phyloP scores from a whole-genome alignment of 2,329 filamentous ascomycete genomes.

The Curvularia eragrostidis region DNA sequence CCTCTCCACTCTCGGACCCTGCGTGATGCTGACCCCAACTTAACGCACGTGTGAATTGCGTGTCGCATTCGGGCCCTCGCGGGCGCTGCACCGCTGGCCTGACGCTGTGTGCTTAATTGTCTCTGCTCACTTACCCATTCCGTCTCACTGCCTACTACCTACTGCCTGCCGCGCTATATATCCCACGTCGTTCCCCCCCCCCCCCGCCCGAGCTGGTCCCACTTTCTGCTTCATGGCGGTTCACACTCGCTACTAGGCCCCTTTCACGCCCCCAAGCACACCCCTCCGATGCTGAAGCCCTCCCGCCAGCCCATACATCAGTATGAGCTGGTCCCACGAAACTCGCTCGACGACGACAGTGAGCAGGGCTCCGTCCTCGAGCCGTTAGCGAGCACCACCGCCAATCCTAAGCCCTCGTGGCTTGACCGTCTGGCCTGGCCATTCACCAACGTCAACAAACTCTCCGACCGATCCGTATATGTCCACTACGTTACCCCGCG shows the following conservation, averaged over 20 bases:
- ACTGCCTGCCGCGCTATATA: neutral
- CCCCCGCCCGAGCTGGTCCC: neutral
- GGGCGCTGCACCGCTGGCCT: neutral
- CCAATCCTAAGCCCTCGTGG: constrained; percentile 33
- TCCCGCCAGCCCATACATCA: constrained; percentile 32
- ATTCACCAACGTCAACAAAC: constrained; percentile 34
- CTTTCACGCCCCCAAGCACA: constrained; percentile 9
- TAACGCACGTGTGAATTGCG: constrained; percentile 6
- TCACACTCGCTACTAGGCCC: constrained; percentile 13
- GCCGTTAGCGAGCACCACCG: constrained; percentile 13
- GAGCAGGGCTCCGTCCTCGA: constrained; percentile 28
- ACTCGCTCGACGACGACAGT: constrained; percentile 37
- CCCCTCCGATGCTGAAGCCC: constrained; percentile 26
- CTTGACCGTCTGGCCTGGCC: constrained; percentile 25
- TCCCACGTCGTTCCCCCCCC: neutral
- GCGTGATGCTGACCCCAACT: constrained; percentile 4
- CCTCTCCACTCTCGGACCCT: constrained; percentile 7
- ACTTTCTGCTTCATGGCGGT: constrained; percentile 16
- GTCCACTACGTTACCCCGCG: constrained; percentile 44
- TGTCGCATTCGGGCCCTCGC: constrained; percentile 5
- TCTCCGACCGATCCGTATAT: constrained; percentile 41
- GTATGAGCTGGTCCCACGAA: constrained; percentile 45
- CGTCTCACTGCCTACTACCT: neutral
- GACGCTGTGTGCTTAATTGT: neutral
- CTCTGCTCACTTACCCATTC: neutral